Evolutionary conservation across 257 asterid genomes (phyloP).

Genomic region (Rubia yunnanensis): DNA sequence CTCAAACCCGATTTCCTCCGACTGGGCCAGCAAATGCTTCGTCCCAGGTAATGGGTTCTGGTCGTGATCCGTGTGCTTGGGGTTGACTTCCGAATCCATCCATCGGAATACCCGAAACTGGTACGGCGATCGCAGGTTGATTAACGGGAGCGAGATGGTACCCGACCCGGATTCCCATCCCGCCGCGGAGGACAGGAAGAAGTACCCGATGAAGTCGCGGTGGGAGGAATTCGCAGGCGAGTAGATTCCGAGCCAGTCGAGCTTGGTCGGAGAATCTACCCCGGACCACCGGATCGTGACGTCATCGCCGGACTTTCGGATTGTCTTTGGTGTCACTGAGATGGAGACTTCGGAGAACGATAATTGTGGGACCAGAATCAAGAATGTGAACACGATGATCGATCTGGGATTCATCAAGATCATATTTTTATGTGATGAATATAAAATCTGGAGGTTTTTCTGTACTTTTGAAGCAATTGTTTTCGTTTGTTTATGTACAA

Average conservation of each 20-base stretch:
- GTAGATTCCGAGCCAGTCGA: slow-evolving; percentile 88
- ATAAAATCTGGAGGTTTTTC: not conserved
- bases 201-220: slow-evolving; percentile 60
- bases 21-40: slow-evolving; percentile 53
- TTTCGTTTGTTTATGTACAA: not conserved
- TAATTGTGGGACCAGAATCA: slow-evolving; percentile 15
- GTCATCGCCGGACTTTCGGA: slow-evolving; percentile 56
- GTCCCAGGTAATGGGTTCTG: slow-evolving; percentile 83
- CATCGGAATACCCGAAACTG: slow-evolving; percentile 86
- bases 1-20: slow-evolving; percentile 44
- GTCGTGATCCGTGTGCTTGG: slow-evolving; percentile 60
- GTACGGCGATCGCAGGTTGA: slow-evolving; percentile 64
- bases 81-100: slow-evolving; percentile 58
- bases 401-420: not conserved
- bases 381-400: slow-evolving; percentile 13
- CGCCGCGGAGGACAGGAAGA: slow-evolving; percentile 58
- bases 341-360: slow-evolving; percentile 34
- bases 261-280: slow-evolving; percentile 49
- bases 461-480: not conserved
- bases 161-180: slow-evolving; percentile 83
- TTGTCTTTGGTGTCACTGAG: slow-evolving; percentile 34
- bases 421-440: not conserved
- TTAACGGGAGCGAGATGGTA: slow-evolving; percentile 50
- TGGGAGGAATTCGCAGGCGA: slow-evolving; percentile 57
- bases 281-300: slow-evolving; percentile 68